Evolutionary conservation across 2,329 filamentous ascomycete genomes (phyloP).

Genomic region (Teratosphaeria destructans): DNA sequence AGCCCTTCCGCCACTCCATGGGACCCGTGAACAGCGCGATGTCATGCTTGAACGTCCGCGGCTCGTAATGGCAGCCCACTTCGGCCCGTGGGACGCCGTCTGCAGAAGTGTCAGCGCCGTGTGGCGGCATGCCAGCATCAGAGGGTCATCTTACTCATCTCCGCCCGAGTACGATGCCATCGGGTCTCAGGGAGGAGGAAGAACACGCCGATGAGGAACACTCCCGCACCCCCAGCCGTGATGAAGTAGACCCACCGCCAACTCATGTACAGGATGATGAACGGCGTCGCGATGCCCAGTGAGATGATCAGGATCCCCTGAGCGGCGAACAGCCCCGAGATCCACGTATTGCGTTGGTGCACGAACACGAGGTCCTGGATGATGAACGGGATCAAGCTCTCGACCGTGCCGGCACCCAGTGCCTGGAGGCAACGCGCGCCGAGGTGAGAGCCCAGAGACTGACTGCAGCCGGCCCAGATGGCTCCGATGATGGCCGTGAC

Average conservation of each 20-base stretch:
- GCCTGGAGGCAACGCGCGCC: constrained; percentile 21
- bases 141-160: constrained; percentile 12
- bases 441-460: constrained; percentile 16
- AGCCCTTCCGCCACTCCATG: constrained; percentile 16
- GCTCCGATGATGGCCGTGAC: constrained; percentile 18
- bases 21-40: constrained; percentile 15
- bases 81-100: not conserved
- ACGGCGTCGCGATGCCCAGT: constrained; percentile 19
- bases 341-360: constrained; percentile 23
- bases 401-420: constrained; percentile 22
- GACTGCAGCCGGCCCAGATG: constrained; percentile 20
- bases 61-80: constrained; percentile 1
- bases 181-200: constrained; percentile 22
- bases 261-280: constrained; percentile 16
- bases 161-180: constrained; percentile 16
- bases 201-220: constrained; percentile 17
- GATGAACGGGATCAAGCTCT: constrained; percentile 22
- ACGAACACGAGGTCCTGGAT: constrained; percentile 22
- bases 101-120: not conserved
- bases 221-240: constrained; percentile 13
- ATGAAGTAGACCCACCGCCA: constrained; percentile 24
- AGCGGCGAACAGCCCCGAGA: constrained; percentile 18
- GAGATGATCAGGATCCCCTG: constrained; percentile 22
- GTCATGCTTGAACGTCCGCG: constrained; percentile 16
- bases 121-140: not conserved